A percentile compares a stretch with the other conserved stretches of the same genome.
Evolutionary conservation across 169 alveolate species (phyloP).

Genomic region (Pseudocohnilembus persalinus): DNA sequence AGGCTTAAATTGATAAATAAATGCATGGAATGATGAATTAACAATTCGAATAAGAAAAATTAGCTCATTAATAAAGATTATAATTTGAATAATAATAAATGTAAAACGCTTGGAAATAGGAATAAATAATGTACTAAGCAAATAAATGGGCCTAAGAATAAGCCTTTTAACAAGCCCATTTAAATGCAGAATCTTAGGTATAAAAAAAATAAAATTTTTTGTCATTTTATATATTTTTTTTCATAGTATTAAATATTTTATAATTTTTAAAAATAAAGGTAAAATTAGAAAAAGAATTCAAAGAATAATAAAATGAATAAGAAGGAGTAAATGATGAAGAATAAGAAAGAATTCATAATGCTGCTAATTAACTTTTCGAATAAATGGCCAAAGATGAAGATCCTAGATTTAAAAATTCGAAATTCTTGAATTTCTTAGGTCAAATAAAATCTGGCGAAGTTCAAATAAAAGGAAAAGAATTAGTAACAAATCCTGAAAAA

Average conservation of each 20-base stretch:
- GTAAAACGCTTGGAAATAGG: not conserved
- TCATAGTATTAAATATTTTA: not conserved
- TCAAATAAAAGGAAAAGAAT: conserved; percentile 38
- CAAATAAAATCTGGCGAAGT: conserved; percentile 49
- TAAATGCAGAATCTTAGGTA: not conserved
- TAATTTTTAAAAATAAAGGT: conserved; percentile 16
- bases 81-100: too few relatives aligned
- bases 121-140: not conserved
- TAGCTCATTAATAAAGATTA: not conserved
- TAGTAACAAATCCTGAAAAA: conserved; percentile 8
- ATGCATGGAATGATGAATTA: not conserved
- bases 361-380: conserved; percentile 32
- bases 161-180: not conserved
- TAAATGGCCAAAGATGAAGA: conserved; percentile 30
- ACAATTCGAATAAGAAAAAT: not conserved
- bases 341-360: conserved; percentile 21
- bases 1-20: not conserved
- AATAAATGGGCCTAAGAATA: not conserved
- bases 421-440: conserved; percentile 53
- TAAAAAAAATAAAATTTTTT: not conserved
- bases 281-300: conserved; percentile 1
- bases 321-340: conserved; percentile 6
- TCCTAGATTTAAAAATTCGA: conserved; percentile 55
- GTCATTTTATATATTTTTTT: not conserved
- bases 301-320: not conserved